Percentiles rank a stretch among this genome's conserved stretches.
Evolutionary conservation across 106 monocot species (phyloP).

Genomic region (Dendrobium huoshanense): DNA sequence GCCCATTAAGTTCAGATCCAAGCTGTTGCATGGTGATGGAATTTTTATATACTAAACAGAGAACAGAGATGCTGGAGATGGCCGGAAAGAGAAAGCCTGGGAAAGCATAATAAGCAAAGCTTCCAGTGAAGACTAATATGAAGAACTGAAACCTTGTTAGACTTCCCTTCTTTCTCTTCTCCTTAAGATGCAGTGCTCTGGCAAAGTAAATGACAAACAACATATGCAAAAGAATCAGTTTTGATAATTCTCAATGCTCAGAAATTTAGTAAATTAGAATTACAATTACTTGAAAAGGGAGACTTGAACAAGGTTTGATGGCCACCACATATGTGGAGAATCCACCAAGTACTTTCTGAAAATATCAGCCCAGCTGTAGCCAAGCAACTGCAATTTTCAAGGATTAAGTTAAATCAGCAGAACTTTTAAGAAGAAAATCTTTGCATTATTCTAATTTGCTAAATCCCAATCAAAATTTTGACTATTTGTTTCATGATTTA

Average conservation of each 20-base stretch:
- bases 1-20: constrained; percentile 34
- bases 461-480: no score
- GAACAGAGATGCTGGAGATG: constrained; percentile 28
- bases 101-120: constrained; percentile 45
- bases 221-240: neutral
- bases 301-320: constrained; percentile 40
- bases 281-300: constrained; percentile 34
- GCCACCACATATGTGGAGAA: constrained; percentile 60
- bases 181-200: constrained; percentile 39
- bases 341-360: constrained; percentile 39
- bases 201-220: neutral
- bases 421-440: neutral
- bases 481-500: no score
- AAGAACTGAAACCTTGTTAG: constrained; percentile 48
- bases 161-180: constrained; percentile 30
- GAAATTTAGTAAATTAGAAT: neutral
- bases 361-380: constrained; percentile 48
- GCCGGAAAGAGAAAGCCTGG: constrained; percentile 44
- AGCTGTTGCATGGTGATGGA: constrained; percentile 48
- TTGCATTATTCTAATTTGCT: neutral
- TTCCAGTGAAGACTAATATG: constrained; percentile 14
- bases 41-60: constrained; percentile 37
- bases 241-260: neutral
- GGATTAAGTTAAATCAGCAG: neutral
- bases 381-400: constrained; percentile 25